Evolutionary conservation across 179 eudicot genomes (phyloP).

Genomic region (Sideroxylon spinosum): DNA sequence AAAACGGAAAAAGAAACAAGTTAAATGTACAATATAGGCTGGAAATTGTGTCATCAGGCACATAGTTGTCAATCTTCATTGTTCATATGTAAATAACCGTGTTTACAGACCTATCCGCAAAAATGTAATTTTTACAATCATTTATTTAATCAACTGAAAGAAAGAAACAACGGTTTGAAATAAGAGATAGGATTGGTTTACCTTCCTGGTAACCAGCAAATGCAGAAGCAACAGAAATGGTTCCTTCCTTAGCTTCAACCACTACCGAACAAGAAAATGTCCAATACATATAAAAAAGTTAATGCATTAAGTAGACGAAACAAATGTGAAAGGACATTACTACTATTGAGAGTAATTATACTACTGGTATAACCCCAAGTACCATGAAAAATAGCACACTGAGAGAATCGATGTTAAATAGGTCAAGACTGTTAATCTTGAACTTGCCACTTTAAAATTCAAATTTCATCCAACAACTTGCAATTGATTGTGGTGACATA

Average conservation of each 20-base stretch:
- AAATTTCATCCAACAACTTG: background rate
- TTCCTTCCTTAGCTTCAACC: conserved; percentile 66
- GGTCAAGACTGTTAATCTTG: background rate
- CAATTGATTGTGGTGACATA: too few species aligned
- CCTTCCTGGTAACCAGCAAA: conserved; percentile 85
- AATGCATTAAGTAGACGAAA: background rate
- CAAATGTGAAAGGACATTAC: background rate
- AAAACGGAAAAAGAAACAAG: background rate
- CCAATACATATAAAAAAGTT: background rate
- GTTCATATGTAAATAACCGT: background rate
- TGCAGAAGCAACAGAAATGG: conserved; percentile 79
- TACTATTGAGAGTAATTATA: background rate
- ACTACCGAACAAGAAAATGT: conserved; percentile 29
- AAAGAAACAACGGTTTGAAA: background rate
- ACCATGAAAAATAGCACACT: background rate
- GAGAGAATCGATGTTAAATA: background rate
- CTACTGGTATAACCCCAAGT: background rate
- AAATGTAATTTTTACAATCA: background rate
- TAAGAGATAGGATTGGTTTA: conserved; percentile 22
- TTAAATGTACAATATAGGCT: background rate
- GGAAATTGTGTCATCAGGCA: background rate
- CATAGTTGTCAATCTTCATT: background rate
- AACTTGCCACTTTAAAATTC: background rate
- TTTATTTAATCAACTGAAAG: background rate
- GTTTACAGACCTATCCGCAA: background rate